A percentile compares a stretch with the other conserved stretches of the same genome.
phyloP scores from a whole-genome alignment of 352 stramenopile species.

The Phytophthora uliginosa region DNA sequence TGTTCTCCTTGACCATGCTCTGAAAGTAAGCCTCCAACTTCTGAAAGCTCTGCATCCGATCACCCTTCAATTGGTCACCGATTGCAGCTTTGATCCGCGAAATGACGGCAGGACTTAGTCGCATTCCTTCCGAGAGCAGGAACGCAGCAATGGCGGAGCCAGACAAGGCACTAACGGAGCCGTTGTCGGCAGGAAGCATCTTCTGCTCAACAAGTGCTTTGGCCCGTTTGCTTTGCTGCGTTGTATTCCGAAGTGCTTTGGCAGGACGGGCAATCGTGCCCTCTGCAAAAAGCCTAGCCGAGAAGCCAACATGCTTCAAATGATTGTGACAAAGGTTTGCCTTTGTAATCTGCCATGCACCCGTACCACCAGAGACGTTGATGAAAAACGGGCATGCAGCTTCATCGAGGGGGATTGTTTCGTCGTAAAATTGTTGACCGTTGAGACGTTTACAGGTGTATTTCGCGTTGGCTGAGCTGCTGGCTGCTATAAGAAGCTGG shows the following conservation, averaged over 20 bases:
- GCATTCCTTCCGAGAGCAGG: background rate
- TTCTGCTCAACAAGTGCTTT: constrained; percentile 2
- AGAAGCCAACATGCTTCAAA: too few relatives aligned
- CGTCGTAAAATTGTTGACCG: constrained; percentile 22
- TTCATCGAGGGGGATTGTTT: background rate
- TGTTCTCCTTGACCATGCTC: background rate
- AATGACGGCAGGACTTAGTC: background rate
- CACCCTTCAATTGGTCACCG: background rate
- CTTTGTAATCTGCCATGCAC: background rate
- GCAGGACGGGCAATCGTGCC: too few relatives aligned
- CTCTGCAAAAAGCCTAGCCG: too few relatives aligned
- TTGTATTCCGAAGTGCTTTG: background rate
- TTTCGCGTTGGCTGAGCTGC: background rate
- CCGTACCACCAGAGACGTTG: background rate
- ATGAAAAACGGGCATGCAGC: constrained; percentile 15
- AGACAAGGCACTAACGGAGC: background rate
- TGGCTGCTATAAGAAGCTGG: background rate
- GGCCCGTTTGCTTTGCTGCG: background rate
- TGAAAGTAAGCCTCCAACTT: background rate
- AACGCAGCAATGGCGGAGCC: constrained; percentile 1
- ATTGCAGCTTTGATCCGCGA: constrained; percentile 8
- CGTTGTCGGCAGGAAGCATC: constrained; percentile 9
- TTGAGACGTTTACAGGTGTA: constrained; percentile 14
- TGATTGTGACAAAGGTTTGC: too few relatives aligned
- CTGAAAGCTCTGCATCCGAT: background rate